These are phyloP conservation scores for Penicillium fuscoglaucum DNA, from an alignment of 2,329 filamentous ascomycete genomes.

Conservation along the genomic window DNA sequence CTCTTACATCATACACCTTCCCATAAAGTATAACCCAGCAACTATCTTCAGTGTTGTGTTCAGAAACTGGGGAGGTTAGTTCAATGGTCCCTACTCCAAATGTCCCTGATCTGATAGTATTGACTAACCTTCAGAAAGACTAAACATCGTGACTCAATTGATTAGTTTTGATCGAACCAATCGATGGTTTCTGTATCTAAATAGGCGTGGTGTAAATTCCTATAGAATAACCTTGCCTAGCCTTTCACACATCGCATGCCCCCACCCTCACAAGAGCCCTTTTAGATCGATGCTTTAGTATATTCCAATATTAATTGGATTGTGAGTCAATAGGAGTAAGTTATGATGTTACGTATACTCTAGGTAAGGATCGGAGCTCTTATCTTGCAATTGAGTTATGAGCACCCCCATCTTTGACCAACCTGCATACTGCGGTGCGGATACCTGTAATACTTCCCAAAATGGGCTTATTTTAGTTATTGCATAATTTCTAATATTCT, in stretches of 20 bases:
- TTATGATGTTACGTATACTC: neutral
- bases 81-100: neutral
- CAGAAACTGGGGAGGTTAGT: slow-evolving; percentile 1
- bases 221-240: neutral
- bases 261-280: neutral
- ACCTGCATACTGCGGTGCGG: neutral
- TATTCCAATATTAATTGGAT: neutral
- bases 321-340: neutral
- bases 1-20: slow-evolving; percentile 9
- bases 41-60: slow-evolving; percentile 5
- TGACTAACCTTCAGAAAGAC: neutral
- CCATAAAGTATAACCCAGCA: slow-evolving; percentile 14
- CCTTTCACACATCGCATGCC: neutral
- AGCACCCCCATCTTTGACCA: neutral
- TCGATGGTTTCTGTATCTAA: neutral
- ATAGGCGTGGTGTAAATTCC: neutral
- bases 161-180: neutral
- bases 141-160: neutral
- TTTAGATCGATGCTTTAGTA: neutral
- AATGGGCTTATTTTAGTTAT: neutral
- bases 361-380: neutral
- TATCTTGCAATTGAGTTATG: neutral
- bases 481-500: too few relatives aligned
- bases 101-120: neutral
- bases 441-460: neutral